Evolutionary conservation across 2,329 filamentous ascomycete species (phyloP).

Genomic region (Aspergillus sp.): DNA sequence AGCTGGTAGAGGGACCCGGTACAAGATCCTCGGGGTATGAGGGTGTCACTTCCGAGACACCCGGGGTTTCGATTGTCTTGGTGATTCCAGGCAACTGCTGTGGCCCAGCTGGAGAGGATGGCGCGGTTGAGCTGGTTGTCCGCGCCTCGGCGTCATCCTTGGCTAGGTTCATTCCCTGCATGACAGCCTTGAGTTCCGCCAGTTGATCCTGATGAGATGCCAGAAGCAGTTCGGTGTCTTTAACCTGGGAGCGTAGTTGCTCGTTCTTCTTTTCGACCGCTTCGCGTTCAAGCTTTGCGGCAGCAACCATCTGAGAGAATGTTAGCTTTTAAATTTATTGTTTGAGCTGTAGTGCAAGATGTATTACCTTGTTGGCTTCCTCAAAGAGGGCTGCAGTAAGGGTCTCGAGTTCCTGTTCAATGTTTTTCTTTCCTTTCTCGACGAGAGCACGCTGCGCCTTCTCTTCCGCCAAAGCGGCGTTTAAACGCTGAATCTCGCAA

Average conservation of each 20-base stretch:
- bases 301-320: constrained; percentile 71
- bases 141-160: constrained; percentile 66
- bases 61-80: constrained; percentile 57
- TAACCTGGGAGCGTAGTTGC: constrained; percentile 76
- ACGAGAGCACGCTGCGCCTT: constrained; percentile 58
- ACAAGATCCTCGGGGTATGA: constrained; percentile 48
- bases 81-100: constrained; percentile 47
- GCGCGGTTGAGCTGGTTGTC: constrained; percentile 63
- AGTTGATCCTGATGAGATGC: constrained; percentile 91
- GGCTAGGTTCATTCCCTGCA: constrained; percentile 75
- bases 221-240: constrained; percentile 79
- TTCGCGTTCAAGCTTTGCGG: constrained; percentile 80
- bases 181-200: constrained; percentile 81
- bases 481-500: constrained; percentile 59
- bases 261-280: constrained; percentile 78
- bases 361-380: constrained; percentile 77
- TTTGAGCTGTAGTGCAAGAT: too few species aligned
- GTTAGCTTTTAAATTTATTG: constrained; percentile 7
- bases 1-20: constrained; percentile 64
- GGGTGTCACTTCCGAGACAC: constrained; percentile 44
- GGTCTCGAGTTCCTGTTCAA: constrained; percentile 87
- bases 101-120: constrained; percentile 70
- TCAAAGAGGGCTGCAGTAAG: constrained; percentile 92
- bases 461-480: constrained; percentile 60
- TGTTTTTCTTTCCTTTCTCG: constrained; percentile 78